These are phyloP conservation scores for Camelina laxa DNA, from an alignment of 345 rosid species.

Conservation along the genomic window DNA sequence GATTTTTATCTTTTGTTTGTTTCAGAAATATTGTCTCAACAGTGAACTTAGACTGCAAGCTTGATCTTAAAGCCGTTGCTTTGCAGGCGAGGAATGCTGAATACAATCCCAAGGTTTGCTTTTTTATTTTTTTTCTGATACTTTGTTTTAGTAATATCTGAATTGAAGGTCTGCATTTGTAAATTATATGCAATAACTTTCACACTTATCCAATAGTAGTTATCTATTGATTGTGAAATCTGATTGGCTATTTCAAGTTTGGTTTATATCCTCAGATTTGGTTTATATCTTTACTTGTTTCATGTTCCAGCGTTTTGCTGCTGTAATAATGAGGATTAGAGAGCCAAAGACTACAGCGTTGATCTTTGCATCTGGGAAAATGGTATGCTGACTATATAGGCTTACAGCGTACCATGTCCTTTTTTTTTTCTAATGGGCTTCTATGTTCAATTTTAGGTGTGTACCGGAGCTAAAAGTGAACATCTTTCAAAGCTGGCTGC, in stretches of 20 bases:
- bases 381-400: constrained; percentile 59
- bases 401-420: constrained; percentile 13
- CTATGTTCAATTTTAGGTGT: constrained; percentile 51
- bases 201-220: not conserved
- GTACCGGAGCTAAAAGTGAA: constrained; percentile 93
- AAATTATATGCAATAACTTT: no score
- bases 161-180: no score
- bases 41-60: constrained; percentile 81
- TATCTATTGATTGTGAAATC: not conserved
- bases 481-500: constrained; percentile 79
- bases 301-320: constrained; percentile 80
- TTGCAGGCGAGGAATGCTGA: constrained; percentile 87
- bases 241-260: not conserved
- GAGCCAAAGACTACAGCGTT: constrained; percentile 92
- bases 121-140: not conserved
- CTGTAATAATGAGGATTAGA: constrained; percentile 93
- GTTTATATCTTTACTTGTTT: constrained; percentile 11
- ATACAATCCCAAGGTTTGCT: constrained; percentile 74
- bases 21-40: constrained; percentile 76
- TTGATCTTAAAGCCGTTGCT: constrained; percentile 82
- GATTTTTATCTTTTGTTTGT: not conserved
- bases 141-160: not conserved
- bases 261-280: constrained; percentile 14
- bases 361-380: constrained; percentile 93
- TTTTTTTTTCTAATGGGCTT: constrained; percentile 13